Conservation (phyloP, 1,284 basidiomycete species). For the Irpex lacteus region DNA sequence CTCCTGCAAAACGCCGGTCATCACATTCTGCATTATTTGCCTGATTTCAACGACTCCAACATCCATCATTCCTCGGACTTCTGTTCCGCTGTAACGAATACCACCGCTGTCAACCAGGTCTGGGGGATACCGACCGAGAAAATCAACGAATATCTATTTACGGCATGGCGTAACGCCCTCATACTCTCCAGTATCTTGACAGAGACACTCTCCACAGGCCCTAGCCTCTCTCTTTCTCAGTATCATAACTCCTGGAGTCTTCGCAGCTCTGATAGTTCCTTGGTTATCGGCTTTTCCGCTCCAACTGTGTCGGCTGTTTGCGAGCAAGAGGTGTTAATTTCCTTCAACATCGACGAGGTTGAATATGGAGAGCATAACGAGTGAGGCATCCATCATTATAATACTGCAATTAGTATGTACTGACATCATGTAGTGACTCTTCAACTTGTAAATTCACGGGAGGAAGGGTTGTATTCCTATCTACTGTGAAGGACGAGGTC, state of each 20-base stretch:
- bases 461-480: slow-evolving; percentile 30
- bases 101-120: slow-evolving; percentile 19
- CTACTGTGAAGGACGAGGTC: slow-evolving; percentile 22
- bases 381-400: too few species aligned
- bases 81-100: slow-evolving; percentile 16
- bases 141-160: slow-evolving; percentile 30
- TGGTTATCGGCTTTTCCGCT: slow-evolving; percentile 27
- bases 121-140: slow-evolving; percentile 26
- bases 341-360: slow-evolving; percentile 20
- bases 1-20: slow-evolving; percentile 27
- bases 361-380: too few species aligned
- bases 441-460: slow-evolving; percentile 15
- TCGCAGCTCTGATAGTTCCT: slow-evolving; percentile 17
- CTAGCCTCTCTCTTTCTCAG: slow-evolving; percentile 26
- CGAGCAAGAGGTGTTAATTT: slow-evolving; percentile 29
- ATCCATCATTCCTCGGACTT: slow-evolving; percentile 23
- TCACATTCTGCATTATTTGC: slow-evolving; percentile 30
- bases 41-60: slow-evolving; percentile 27
- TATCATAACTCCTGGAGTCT: slow-evolving; percentile 20
- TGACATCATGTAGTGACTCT: neutral
- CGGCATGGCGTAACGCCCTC: slow-evolving; percentile 30
- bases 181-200: slow-evolving; percentile 17
- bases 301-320: slow-evolving; percentile 30
- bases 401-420: slow-evolving; percentile 10
- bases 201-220: slow-evolving; percentile 13